Conservation (phyloP, 2,329 filamentous ascomycete genomes). For the Neospermospora avenae region DNA sequence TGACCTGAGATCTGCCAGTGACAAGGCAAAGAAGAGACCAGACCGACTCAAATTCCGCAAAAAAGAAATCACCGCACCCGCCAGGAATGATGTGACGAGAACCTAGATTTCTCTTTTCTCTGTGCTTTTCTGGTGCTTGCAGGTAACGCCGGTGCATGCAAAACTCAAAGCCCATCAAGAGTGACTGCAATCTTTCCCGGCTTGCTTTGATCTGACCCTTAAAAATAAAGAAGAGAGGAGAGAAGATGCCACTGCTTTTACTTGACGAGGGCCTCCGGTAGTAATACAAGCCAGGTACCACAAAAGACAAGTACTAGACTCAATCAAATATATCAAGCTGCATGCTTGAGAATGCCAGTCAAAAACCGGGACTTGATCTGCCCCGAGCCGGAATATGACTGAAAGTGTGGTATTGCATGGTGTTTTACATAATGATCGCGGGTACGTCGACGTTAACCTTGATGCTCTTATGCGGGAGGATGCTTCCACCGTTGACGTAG, state of each 20-base stretch:
- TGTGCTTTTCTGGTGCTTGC: neutral
- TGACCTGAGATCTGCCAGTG: neutral
- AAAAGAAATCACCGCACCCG: neutral
- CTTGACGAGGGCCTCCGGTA: neutral
- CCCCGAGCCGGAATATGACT: neutral
- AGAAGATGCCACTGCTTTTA: neutral
- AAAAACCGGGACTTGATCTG: neutral
- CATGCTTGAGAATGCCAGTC: neutral
- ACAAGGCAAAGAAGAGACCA: neutral
- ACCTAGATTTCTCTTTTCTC: constrained; percentile 3
- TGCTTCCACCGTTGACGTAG: constrained; percentile 94
- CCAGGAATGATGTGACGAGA: neutral
- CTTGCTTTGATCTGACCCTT: neutral
- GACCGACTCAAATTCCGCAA: neutral
- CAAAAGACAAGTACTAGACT: neutral
- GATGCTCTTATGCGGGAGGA: constrained; percentile 97
- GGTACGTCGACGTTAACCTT: constrained; percentile 91
- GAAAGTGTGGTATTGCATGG: neutral
- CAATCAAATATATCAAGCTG: neutral
- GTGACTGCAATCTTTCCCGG: constrained; percentile 2
- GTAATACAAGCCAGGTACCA: constrained; percentile 4
- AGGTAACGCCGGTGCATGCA: constrained; percentile 7
- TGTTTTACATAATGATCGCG: constrained; percentile 62
- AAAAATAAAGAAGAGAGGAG: constrained; percentile 5
- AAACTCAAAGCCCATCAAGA: constrained; percentile 4